Conservation (phyloP, 768 basidiomycete species). For the Lepiota venenata region DNA sequence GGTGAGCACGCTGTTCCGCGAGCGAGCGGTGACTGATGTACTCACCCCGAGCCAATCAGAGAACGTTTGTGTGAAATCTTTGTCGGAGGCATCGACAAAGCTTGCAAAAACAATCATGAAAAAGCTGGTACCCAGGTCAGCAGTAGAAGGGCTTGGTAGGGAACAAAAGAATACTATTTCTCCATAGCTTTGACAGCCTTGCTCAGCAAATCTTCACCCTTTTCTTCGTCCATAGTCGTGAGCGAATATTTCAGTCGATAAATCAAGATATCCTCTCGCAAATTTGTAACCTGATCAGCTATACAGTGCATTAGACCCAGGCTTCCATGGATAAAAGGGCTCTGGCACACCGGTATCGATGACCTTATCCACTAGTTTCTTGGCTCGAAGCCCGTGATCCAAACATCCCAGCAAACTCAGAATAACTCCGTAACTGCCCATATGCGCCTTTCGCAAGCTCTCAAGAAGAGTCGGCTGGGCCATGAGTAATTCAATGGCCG, state of each 20-base stretch:
- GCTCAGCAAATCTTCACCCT: slow-evolving; percentile 51
- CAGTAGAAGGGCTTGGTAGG: background rate
- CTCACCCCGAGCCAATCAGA: slow-evolving; percentile 81
- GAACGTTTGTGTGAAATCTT: slow-evolving; percentile 62
- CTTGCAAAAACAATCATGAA: slow-evolving; percentile 93
- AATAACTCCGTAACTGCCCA: slow-evolving; percentile 90
- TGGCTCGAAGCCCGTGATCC: slow-evolving; percentile 82
- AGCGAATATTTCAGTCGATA: slow-evolving; percentile 85
- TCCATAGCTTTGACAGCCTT: slow-evolving; percentile 77
- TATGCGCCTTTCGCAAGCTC: slow-evolving; percentile 83
- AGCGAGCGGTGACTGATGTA: slow-evolving; percentile 1
- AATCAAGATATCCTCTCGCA: slow-evolving; percentile 85
- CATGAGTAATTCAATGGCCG: slow-evolving; percentile 83
- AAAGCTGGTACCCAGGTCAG: slow-evolving; percentile 50
- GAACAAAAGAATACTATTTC: slow-evolving; percentile 67
- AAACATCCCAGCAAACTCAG: slow-evolving; percentile 91
- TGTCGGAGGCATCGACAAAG: slow-evolving; percentile 67
- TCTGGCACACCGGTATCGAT: slow-evolving; percentile 63
- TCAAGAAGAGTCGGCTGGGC: slow-evolving; percentile 78
- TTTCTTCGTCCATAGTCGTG: slow-evolving; percentile 67
- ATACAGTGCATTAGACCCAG: slow-evolving; percentile 4
- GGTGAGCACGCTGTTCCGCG: background rate
- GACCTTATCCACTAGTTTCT: slow-evolving; percentile 85
- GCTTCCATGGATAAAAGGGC: background rate
- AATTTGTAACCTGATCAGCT: slow-evolving; percentile 91